phyloP scores from a whole-genome alignment of 2,329 filamentous ascomycete genomes.

The Fusarium albosuccineum region DNA sequence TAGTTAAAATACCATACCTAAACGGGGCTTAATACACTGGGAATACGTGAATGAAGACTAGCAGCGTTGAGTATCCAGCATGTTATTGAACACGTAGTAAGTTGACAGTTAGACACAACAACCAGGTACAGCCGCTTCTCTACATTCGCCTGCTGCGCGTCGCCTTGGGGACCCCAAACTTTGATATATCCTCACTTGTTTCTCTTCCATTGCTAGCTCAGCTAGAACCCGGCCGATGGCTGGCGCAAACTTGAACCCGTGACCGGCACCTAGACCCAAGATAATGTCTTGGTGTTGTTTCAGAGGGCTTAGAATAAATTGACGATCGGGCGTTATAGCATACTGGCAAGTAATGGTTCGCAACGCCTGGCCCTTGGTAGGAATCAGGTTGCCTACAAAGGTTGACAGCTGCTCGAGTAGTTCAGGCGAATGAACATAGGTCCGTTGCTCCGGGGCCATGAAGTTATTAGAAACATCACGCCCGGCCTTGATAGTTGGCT shows the following conservation, averaged over 20 bases:
- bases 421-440: constrained; percentile 21
- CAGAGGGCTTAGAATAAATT: constrained; percentile 40
- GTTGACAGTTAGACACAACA: no score
- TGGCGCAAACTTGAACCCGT: constrained; percentile 45
- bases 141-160: no score
- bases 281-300: constrained; percentile 32
- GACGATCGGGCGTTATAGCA: constrained; percentile 41
- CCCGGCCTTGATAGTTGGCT: constrained; percentile 34
- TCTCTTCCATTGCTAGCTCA: constrained; percentile 43
- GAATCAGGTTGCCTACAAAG: constrained; percentile 27
- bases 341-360: constrained; percentile 46
- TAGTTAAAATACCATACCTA: no score
- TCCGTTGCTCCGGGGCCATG: constrained; percentile 31
- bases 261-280: constrained; percentile 36
- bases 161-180: constrained; percentile 24
- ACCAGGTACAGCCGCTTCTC: no score
- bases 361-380: constrained; percentile 17
- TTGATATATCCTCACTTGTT: constrained; percentile 31
- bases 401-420: constrained; percentile 14
- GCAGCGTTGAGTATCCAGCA: no score
- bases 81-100: no score
- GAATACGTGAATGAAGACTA: no score
- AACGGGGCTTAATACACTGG: no score
- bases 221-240: constrained; percentile 44
- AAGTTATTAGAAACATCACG: constrained; percentile 30